A percentile compares a stretch with the other conserved stretches of the same genome.
Evolutionary conservation across 768 basidiomycete species (phyloP).

Genomic region (Boletus rubescentipes): DNA sequence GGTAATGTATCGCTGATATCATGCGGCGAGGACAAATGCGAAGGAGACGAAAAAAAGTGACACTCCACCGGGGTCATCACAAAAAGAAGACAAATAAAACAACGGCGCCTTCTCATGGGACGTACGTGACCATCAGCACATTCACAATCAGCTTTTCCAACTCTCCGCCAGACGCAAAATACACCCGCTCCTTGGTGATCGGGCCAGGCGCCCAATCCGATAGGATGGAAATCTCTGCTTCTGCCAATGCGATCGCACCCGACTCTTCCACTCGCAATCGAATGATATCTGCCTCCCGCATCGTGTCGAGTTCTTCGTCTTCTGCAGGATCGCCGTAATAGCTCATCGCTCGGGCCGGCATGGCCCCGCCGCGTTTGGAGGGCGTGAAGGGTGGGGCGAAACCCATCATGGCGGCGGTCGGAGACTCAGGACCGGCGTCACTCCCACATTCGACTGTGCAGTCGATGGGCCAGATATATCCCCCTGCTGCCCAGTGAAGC

Average conservation of each 20-base stretch:
- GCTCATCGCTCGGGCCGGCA: conserved; percentile 43
- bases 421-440: conserved; percentile 36
- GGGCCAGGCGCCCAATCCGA: conserved; percentile 49
- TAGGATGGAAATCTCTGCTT: conserved; percentile 61
- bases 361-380: conserved; percentile 27
- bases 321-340: conserved; percentile 42
- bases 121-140: conserved; percentile 66
- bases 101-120: conserved; percentile 47
- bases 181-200: conserved; percentile 65
- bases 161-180: conserved; percentile 63
- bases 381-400: conserved; percentile 25
- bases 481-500: conserved; percentile 80
- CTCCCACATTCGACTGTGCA: conserved; percentile 62
- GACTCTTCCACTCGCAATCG: conserved; percentile 60
- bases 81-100: neutral
- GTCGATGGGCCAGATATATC: conserved; percentile 78
- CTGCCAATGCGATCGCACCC: conserved; percentile 62
- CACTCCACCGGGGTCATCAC: conserved; percentile 6
- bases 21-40: neutral
- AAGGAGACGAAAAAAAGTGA: neutral
- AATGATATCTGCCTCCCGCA: conserved; percentile 38
- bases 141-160: conserved; percentile 76
- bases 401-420: conserved; percentile 23
- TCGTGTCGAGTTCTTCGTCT: conserved; percentile 34
- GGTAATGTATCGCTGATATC: conserved; percentile 9